A percentile compares a stretch with the other conserved stretches of the same genome.
Conservation (phyloP, 73 alveolate genomes). For the Symbiodinium natans region DNA sequence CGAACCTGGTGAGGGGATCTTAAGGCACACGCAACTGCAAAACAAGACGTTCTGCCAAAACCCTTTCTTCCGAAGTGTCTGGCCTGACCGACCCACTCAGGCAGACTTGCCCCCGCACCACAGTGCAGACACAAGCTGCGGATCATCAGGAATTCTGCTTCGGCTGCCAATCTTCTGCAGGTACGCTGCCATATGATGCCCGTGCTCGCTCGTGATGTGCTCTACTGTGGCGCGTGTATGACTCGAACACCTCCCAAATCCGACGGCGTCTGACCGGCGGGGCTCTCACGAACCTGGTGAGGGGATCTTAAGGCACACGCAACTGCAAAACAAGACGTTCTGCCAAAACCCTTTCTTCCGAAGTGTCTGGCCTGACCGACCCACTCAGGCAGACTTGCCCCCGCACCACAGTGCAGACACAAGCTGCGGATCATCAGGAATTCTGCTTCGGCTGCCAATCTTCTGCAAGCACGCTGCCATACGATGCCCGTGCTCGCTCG, state of each 20-base stretch:
- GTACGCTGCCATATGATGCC: neutral
- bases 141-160: too few species aligned
- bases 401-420: too few species aligned
- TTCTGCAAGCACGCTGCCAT: neutral
- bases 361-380: too few species aligned
- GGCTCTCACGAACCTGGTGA: neutral
- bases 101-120: too few species aligned
- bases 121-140: too few species aligned
- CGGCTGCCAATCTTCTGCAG: neutral
- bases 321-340: too few species aligned
- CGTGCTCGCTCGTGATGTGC: too few species aligned
- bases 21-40: neutral
- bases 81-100: neutral
- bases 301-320: conserved; percentile 1
- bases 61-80: neutral
- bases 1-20: conserved; percentile 3
- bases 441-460: neutral
- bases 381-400: too few species aligned
- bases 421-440: too few species aligned
- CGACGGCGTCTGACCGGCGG: conserved; percentile 11
- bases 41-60: neutral
- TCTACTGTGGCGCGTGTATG: neutral
- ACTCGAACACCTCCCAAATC: neutral
- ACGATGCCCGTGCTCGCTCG: too few species aligned
- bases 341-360: too few species aligned